Conservation (phyloP, 108 stramenopile genomes). For the Mayamaea pseudoterrestris region DNA sequence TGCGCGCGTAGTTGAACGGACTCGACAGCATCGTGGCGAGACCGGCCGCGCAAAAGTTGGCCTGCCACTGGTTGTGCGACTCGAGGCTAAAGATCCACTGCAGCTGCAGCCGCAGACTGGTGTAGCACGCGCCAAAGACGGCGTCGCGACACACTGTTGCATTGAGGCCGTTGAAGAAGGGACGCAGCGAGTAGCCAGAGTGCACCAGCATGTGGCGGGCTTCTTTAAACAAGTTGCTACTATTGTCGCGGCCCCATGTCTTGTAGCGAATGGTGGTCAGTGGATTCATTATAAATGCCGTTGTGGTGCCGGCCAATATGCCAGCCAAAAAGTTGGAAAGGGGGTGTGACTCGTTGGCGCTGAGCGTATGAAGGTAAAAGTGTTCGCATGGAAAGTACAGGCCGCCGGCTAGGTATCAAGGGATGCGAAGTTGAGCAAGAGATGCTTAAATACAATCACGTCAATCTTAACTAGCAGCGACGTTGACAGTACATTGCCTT, state of each 20-base stretch:
- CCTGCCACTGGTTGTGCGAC: slow-evolving; percentile 18
- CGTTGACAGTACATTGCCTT: slow-evolving; percentile 2
- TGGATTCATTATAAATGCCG: slow-evolving; percentile 36
- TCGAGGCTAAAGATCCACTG: slow-evolving; percentile 12
- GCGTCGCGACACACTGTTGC: slow-evolving; percentile 35
- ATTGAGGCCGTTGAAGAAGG: slow-evolving; percentile 27
- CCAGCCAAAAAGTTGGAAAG: slow-evolving; percentile 31
- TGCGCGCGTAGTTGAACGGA: slow-evolving; percentile 41
- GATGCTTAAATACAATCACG: too few relatives aligned
- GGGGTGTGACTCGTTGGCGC: not conserved
- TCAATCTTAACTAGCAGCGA: too few relatives aligned
- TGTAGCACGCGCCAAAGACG: slow-evolving; percentile 36
- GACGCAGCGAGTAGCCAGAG: slow-evolving; percentile 21
- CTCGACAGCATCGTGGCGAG: slow-evolving; percentile 38
- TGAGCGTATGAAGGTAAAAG: slow-evolving; percentile 15
- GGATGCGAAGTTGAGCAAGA: not conserved
- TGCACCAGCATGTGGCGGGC: slow-evolving; percentile 26
- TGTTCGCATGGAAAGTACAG: slow-evolving; percentile 34
- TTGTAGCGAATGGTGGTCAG: slow-evolving; percentile 38
- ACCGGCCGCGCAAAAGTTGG: slow-evolving; percentile 28
- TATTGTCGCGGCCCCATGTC: slow-evolving; percentile 28
- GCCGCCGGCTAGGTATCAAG: slow-evolving; percentile 23
- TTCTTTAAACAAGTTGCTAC: slow-evolving; percentile 24
- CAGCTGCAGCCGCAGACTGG: slow-evolving; percentile 25
- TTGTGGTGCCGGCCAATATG: slow-evolving; percentile 30